Percentiles rank a stretch among this genome's conserved stretches.
phyloP scores from a whole-genome alignment of 345 rosid genomes.

The Salix caprea region DNA sequence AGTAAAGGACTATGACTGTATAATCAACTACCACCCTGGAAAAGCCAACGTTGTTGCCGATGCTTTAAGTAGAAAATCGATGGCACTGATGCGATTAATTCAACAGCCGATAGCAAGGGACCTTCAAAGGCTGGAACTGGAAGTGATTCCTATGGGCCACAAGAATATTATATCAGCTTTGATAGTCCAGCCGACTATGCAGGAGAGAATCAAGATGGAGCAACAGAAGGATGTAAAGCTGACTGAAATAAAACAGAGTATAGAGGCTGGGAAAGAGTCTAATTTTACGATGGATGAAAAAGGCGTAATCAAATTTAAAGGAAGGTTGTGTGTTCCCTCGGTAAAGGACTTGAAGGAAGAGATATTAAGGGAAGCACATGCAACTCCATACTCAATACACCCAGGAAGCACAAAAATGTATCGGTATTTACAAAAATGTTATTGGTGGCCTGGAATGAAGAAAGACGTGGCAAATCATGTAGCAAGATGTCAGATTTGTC shows the following conservation, averaged over 20 bases:
- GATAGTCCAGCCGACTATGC: not conserved
- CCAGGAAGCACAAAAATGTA: not conserved
- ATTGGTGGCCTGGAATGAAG: not conserved
- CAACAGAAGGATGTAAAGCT: not conserved
- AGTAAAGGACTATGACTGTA: too few relatives aligned
- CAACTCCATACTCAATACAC: not conserved
- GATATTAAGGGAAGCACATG: not conserved
- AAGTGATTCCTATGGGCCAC: not conserved
- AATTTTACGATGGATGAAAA: too few relatives aligned
- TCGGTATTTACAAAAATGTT: not conserved
- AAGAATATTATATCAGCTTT: too few relatives aligned
- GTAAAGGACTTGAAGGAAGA: not conserved
- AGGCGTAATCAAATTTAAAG: too few relatives aligned
- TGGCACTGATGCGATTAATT: not conserved
- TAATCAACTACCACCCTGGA: not conserved
- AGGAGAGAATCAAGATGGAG: not conserved
- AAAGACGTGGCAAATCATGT: not conserved
- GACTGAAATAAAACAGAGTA: not conserved
- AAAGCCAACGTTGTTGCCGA: not conserved
- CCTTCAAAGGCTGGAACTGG: not conserved
- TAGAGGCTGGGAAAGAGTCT: not conserved
- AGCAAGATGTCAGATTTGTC: not conserved
- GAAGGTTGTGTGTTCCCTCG: not conserved
- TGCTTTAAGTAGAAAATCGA: slow-evolving; percentile 1
- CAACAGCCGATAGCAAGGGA: not conserved